phyloP scores from a whole-genome alignment of 768 basidiomycete species.

The Lanmaoa rubissima region DNA sequence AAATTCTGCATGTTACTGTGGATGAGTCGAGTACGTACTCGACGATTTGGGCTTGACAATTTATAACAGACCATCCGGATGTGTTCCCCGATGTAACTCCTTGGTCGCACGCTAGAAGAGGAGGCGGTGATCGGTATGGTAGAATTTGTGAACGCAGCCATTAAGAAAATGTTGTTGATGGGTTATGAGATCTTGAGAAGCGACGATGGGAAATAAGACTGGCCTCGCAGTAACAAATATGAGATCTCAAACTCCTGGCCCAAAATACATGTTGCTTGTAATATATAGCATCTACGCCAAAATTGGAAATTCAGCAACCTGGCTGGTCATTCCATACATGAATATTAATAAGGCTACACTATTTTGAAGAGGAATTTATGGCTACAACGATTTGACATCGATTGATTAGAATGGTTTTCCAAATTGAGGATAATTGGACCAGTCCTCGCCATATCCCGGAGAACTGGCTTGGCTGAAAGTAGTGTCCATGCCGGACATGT shows the following conservation, averaged over 20 bases:
- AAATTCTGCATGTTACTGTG: conserved; percentile 40
- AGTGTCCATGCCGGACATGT: not conserved
- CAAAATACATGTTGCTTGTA: not conserved
- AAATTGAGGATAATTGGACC: not conserved
- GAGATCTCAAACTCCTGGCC: not conserved
- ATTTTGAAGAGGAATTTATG: not conserved
- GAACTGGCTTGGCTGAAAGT: not conserved
- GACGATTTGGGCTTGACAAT: not conserved
- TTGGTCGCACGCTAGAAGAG: conserved; percentile 48
- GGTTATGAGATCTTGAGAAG: not conserved
- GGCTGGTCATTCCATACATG: not conserved
- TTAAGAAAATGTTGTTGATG: conserved; percentile 22
- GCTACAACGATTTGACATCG: not conserved
- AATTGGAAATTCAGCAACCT: not conserved
- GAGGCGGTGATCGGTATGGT: conserved; percentile 52
- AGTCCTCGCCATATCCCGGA: not conserved
- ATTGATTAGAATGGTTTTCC: not conserved
- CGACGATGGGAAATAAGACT: not conserved
- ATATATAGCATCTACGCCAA: not conserved
- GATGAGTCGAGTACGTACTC: not conserved
- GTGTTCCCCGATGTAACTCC: conserved; percentile 44
- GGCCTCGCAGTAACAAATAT: not conserved
- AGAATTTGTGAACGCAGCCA: conserved; percentile 41
- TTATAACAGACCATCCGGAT: conserved; percentile 41
- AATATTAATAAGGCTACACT: conserved; percentile 2